Base-by-base conservation (phyloP, 2,329 filamentous ascomycete species). In the Dactylellina cionopaga region DNA sequence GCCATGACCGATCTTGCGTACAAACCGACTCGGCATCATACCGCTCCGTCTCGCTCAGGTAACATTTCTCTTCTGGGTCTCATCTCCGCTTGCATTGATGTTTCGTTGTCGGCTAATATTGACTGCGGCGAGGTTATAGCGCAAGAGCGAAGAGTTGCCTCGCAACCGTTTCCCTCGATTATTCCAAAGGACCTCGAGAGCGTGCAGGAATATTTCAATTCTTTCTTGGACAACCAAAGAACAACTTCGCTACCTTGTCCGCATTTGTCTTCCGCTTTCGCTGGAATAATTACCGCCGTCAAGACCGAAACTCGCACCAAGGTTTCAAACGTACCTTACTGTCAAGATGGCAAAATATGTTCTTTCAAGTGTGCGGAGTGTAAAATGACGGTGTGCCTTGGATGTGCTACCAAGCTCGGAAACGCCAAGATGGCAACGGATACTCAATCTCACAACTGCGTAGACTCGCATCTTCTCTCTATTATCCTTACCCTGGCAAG, bases 321-420 rank as follows among this genome's bases (percentile, higher is more conserved):
- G 33, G 17, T 9, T 3, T 37, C 24, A 1, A 51, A 9, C 19
- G 3, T 58, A 6, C 49, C 35, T 17, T 71, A 71, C 22, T 51
- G 11, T n/a, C 43, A 64, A 11, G 37, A 51, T 5, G 51, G 24
- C 5, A 71, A 64, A 4, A 15, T 29, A 2, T 64, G 66, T 19
- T 27, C 46, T 5, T 56, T 63, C 33, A 64, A 49, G 33, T 71
- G 66, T n/a, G 17, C 33, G 2, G 58, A 52, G 5, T 71, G 66
- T 9, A 64, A 52, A 13, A 41, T 46, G 41, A 51, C 15, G 5
- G 35, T 59, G 11, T 71, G 66, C 17, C 58, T 63, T 15, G 66
- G 66, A n/a, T 71, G 66, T 13, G 59, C 35, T 10, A 25, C 31
- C 13, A 64, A 59, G 13, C 24, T 71, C 27, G 58, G 29, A 13